Percentiles rank a stretch among this genome's conserved stretches.
phyloP scores from a whole-genome alignment of 1,139 yeast genomes.

The Blastobotrys elegans region DNA sequence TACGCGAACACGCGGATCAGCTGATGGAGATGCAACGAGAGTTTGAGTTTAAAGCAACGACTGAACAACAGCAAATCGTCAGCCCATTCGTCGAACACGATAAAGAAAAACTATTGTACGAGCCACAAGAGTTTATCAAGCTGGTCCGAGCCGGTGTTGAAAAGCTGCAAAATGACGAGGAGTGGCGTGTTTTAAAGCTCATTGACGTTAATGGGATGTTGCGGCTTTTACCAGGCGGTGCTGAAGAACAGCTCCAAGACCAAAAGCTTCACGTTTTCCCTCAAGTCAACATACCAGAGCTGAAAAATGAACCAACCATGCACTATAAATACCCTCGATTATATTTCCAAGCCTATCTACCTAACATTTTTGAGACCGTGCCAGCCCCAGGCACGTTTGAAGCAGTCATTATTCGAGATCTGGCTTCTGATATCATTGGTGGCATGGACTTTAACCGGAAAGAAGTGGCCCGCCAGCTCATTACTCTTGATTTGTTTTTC shows the following conservation, averaged over 20 bases:
- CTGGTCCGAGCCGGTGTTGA: slow-evolving; percentile 49
- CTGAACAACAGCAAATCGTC: slow-evolving; percentile 26
- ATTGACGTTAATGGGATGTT: slow-evolving; percentile 19
- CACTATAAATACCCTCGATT: slow-evolving; percentile 46
- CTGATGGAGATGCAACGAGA: slow-evolving; percentile 20
- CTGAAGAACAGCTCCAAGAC: slow-evolving; percentile 5
- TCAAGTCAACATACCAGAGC: slow-evolving; percentile 30
- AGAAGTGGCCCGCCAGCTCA: slow-evolving; percentile 79
- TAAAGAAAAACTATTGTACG: slow-evolving; percentile 42
- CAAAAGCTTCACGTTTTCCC: slow-evolving; percentile 40
- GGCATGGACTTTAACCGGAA: slow-evolving; percentile 84
- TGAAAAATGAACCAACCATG: slow-evolving; percentile 12
- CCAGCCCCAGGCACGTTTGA: slow-evolving; percentile 60
- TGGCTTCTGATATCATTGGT: slow-evolving; percentile 67
- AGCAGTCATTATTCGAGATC: slow-evolving; percentile 66
- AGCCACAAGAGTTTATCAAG: slow-evolving; percentile 46
- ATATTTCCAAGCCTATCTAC: slow-evolving; percentile 61
- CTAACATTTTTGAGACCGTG: slow-evolving; percentile 60
- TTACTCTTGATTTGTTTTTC: slow-evolving; percentile 71
- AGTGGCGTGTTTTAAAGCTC: slow-evolving; percentile 21
- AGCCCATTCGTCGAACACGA: slow-evolving; percentile 39
- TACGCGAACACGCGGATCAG: slow-evolving; percentile 7
- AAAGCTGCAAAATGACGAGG: slow-evolving; percentile 17
- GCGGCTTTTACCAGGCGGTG: slow-evolving; percentile 6
- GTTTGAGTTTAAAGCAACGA: slow-evolving; percentile 18